A percentile compares a stretch with the other conserved stretches of the same genome.
Evolutionary conservation across 1,284 basidiomycete species (phyloP).

Genomic region (Leccinum discolor): DNA sequence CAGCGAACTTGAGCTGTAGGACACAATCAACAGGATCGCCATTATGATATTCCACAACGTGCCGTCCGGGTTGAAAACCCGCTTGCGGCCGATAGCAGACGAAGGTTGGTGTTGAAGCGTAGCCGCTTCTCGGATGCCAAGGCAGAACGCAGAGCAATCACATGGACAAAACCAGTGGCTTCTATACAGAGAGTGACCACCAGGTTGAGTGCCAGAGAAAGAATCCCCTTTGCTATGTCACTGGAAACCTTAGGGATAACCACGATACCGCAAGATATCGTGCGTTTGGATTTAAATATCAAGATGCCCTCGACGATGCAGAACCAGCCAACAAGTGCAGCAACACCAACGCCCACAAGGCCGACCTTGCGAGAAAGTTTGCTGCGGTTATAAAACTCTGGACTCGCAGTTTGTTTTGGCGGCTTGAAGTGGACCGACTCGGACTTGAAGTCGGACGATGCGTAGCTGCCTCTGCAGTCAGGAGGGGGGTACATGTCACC

Average conservation of each 20-base stretch:
- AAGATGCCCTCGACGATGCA: constrained; percentile 25
- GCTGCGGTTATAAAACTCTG: constrained; percentile 33
- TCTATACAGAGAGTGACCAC: constrained; percentile 30
- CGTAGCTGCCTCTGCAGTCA: constrained; percentile 11
- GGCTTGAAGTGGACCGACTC: constrained; percentile 25
- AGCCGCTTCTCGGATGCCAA: no score
- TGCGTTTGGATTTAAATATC: constrained; percentile 13
- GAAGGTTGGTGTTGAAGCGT: no score
- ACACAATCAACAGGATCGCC: constrained; percentile 29
- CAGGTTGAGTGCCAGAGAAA: constrained; percentile 20
- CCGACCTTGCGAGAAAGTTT: constrained; percentile 23
- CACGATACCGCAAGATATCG: constrained; percentile 23
- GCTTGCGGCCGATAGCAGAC: constrained; percentile 16
- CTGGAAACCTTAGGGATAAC: constrained; percentile 14
- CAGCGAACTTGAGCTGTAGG: constrained; percentile 28
- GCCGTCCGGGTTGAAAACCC: constrained; percentile 26
- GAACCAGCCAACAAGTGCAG: constrained; percentile 19
- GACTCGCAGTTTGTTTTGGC: constrained; percentile 22
- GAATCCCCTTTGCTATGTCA: no score
- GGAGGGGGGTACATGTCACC: constrained; percentile 10
- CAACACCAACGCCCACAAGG: constrained; percentile 24
- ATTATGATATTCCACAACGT: constrained; percentile 19
- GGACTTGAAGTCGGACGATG: constrained; percentile 3
- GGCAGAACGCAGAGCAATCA: no score
- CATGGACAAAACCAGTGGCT: constrained; percentile 25